phyloP scores from a whole-genome alignment of 805 yeast species.

The Schwanniomyces pseudopolymorphus region DNA sequence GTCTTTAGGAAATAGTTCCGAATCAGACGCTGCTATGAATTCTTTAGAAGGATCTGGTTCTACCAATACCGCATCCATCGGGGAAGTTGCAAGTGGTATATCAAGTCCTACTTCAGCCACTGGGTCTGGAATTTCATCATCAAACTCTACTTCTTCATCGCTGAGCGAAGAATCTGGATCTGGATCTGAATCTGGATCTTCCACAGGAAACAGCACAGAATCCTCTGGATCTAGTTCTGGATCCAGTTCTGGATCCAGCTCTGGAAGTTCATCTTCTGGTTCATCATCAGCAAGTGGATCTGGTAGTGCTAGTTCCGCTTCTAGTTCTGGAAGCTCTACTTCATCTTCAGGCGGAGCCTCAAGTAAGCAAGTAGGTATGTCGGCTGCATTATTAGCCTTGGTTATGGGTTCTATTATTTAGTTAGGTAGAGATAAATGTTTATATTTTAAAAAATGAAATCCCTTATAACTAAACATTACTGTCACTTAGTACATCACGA shows the following conservation, averaged over 20 bases:
- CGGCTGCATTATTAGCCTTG: not conserved
- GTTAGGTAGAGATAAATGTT: too few relatives aligned
- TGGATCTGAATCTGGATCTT: conserved; percentile 4
- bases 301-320: conserved; percentile 17
- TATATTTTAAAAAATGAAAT: too few relatives aligned
- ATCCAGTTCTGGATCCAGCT: conserved; percentile 5
- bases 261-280: not conserved
- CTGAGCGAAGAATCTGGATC: conserved; percentile 1
- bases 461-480: not conserved
- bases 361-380: not conserved
- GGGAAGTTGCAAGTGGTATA: not conserved
- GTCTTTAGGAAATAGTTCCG: not conserved
- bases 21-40: not conserved
- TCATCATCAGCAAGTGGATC: conserved; percentile 10
- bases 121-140: conserved; percentile 2
- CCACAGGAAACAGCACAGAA: conserved; percentile 6
- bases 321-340: conserved; percentile 11
- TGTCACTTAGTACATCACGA: not conserved
- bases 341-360: not conserved
- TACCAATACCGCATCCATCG: not conserved
- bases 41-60: not conserved
- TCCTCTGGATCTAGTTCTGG: conserved; percentile 7
- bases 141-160: not conserved
- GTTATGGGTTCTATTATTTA: not conserved
- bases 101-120: conserved; percentile 4